Base-by-base conservation (phyloP, 2,329 filamentous ascomycete species). In the Botryotinia narcissicola region DNA sequence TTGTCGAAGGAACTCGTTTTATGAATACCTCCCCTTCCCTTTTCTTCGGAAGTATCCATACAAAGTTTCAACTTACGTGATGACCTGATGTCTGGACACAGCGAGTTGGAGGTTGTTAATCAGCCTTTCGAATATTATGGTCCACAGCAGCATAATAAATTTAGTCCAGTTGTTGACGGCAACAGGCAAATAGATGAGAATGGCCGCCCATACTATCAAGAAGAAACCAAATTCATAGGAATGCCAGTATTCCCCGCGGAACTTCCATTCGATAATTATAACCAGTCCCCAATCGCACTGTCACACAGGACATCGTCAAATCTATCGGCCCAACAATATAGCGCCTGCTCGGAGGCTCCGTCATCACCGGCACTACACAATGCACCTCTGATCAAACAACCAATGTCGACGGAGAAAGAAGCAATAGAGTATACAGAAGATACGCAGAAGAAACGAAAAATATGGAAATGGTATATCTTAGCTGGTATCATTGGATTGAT, bases 31-130 rank as follows among this genome's bases (percentile, higher is more conserved):
- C 29, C 44, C 22, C 29, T 37, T 32, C 37, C 40, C 44, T 54
- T 37, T 40, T 51, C 42, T 71, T 9, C 32, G 32, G 59, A 40
- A 29, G 51, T 64, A 25, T n/a, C 22, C 42, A 42, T 40, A 64
- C 25, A 25, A 9, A 48, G 7, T 59, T 70, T 16, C 35, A 42
- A 64, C 57, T 40, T 71, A 63, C 59, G 69, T 71, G 59, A 66
- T 72, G 46, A 59, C n/a, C 61, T 44, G 61, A 54, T 72, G 60
- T 63, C 61, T 72, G 70, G 42, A 72, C 37, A 72, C 37, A 62
- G 57, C 57, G 44, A 44, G 10, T 71, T 62, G 40, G 57, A 71
- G 69, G 44, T 71, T 71, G 29, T 60, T 20, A 61, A 61, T 35
- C 69, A 62, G 18, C 57, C 69, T 46, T 71, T 62, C 35, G 69